Percentiles rank a stretch among this genome's conserved stretches.
phyloP scores from a whole-genome alignment of 2,329 filamentous ascomycete genomes.

The Fusarium brevicatenulatum region DNA sequence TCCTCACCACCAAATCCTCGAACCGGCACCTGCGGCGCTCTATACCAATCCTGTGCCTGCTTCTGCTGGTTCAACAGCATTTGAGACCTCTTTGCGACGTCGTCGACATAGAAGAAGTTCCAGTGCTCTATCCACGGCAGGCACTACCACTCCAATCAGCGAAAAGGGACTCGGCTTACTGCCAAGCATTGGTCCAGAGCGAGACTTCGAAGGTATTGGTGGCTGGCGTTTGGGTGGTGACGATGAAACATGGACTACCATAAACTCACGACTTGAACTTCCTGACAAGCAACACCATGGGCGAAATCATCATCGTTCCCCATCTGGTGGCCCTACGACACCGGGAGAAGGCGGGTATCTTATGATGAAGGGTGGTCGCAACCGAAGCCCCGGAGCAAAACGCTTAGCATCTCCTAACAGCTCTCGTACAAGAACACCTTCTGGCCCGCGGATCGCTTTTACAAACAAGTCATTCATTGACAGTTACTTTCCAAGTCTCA shows the following conservation, averaged over 20 bases:
- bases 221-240: slow-evolving; percentile 63
- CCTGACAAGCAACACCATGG: slow-evolving; percentile 53
- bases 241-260: slow-evolving; percentile 61
- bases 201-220: slow-evolving; percentile 69
- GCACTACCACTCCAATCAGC: slow-evolving; percentile 48
- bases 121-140: slow-evolving; percentile 48
- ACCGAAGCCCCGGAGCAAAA: slow-evolving; percentile 49
- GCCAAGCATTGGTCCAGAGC: slow-evolving; percentile 60
- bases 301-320: slow-evolving; percentile 57
- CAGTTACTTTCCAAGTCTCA: slow-evolving; percentile 55
- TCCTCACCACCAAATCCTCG: slow-evolving; percentile 24
- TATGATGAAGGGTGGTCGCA: slow-evolving; percentile 56
- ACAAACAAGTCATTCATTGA: slow-evolving; percentile 46
- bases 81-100: slow-evolving; percentile 35
- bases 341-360: slow-evolving; percentile 55
- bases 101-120: slow-evolving; percentile 50
- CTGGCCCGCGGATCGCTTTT: slow-evolving; percentile 50
- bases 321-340: slow-evolving; percentile 53
- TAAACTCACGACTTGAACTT: slow-evolving; percentile 63
- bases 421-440: slow-evolving; percentile 61
- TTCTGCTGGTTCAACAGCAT: slow-evolving; percentile 34
- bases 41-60: slow-evolving; percentile 13
- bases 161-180: slow-evolving; percentile 54
- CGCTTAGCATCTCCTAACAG: slow-evolving; percentile 55
- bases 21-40: slow-evolving; percentile 3